phyloP scores from a whole-genome alignment of 768 basidiomycete species.

The Pseudohyphozyma bogoriensis region DNA sequence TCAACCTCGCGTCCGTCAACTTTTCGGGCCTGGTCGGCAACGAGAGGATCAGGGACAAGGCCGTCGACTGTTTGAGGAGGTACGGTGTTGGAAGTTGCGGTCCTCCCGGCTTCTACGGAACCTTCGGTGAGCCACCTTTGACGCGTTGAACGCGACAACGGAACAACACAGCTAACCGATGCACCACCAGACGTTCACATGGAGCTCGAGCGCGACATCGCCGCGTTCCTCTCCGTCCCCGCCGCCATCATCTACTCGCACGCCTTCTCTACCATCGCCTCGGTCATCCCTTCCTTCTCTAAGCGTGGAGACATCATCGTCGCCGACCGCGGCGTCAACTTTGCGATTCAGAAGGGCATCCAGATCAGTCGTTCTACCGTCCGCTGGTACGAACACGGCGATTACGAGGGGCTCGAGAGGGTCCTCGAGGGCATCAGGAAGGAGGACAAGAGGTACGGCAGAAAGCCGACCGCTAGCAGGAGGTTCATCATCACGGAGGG shows the following conservation, averaged over 20 bases:
- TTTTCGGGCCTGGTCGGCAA: constrained; percentile 83
- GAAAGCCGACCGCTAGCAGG: constrained; percentile 57
- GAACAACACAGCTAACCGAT: too few relatives aligned
- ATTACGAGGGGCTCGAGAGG: constrained; percentile 79
- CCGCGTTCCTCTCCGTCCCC: constrained; percentile 82
- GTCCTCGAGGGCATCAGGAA: constrained; percentile 73
- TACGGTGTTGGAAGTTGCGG: constrained; percentile 94
- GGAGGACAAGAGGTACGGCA: constrained; percentile 72
- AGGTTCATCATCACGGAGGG: constrained; percentile 96
- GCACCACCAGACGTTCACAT: constrained; percentile 78
- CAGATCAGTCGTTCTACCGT: constrained; percentile 85
- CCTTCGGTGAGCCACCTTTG: constrained; percentile 56
- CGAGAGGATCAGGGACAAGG: constrained; percentile 72
- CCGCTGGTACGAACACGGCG: constrained; percentile 94
- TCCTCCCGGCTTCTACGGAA: constrained; percentile 94
- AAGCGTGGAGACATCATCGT: constrained; percentile 96
- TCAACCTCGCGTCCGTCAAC: constrained; percentile 83
- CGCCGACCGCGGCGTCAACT: constrained; percentile 93
- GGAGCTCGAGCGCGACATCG: constrained; percentile 75
- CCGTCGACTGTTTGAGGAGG: constrained; percentile 69
- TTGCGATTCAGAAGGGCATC: constrained; percentile 90
- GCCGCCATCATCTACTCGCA: constrained; percentile 86
- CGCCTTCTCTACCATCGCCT: constrained; percentile 79
- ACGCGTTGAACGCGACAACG: too few relatives aligned
- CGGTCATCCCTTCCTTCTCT: constrained; percentile 93